phyloP scores from a whole-genome alignment of 257 asterid genomes.

The Datura wrightii region DNA sequence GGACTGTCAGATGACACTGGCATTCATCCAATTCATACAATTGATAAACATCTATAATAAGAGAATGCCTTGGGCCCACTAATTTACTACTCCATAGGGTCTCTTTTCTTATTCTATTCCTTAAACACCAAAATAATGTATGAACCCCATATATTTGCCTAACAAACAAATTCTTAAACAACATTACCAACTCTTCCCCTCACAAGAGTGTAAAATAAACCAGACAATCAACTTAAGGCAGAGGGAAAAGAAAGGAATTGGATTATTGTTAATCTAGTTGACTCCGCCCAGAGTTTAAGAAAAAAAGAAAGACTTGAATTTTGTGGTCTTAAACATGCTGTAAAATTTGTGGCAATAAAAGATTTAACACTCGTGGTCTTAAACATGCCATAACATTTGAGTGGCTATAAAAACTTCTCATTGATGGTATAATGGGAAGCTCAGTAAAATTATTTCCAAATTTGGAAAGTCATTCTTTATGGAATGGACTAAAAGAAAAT shows the following conservation, averaged over 20 bases:
- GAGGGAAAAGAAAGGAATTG: background rate
- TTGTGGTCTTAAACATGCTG: too few species aligned
- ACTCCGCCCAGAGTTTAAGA: too few species aligned
- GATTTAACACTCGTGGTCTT: background rate
- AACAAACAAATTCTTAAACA: conserved; percentile 13
- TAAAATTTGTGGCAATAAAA: background rate
- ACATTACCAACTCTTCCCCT: background rate
- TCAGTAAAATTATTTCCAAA: background rate
- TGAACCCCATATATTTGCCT: background rate
- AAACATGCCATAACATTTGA: background rate
- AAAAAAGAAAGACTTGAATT: too few species aligned
- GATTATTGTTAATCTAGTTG: too few species aligned
- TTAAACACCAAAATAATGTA: background rate
- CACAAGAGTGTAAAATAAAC: background rate
- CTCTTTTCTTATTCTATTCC: background rate
- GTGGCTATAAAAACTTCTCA: background rate
- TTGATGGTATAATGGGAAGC: background rate
- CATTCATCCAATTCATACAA: background rate
- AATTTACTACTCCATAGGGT: background rate
- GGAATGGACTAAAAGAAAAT: background rate
- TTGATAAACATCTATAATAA: background rate
- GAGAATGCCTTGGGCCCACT: background rate
- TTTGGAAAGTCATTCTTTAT: background rate
- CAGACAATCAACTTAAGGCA: background rate
- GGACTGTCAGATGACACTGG: background rate